Evolutionary conservation across 169 alveolate genomes (phyloP).

Genomic region (Amoebophrya sp.): DNA sequence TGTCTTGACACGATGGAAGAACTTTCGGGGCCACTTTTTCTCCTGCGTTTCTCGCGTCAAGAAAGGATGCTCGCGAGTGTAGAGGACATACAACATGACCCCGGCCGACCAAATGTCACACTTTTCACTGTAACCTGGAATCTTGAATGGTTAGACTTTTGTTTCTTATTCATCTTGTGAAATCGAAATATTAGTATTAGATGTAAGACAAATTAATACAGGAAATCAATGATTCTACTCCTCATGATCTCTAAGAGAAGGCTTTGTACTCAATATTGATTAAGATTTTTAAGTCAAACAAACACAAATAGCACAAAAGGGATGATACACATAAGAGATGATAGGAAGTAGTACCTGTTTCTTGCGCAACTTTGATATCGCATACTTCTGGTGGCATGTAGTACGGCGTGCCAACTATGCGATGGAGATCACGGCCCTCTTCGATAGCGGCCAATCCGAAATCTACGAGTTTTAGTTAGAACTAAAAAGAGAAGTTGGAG

Average conservation of each 20-base stretch:
- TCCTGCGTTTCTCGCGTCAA: background rate
- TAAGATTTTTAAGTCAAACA: too few relatives aligned
- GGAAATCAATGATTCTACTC: too few relatives aligned
- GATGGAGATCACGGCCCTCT: background rate
- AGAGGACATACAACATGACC: background rate
- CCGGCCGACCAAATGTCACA: background rate
- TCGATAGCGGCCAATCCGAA: constrained; percentile 7
- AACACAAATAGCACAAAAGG: too few relatives aligned
- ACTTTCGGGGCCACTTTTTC: background rate
- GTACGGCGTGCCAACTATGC: constrained; percentile 12
- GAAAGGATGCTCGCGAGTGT: background rate
- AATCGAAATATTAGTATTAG: too few relatives aligned
- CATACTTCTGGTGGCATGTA: background rate
- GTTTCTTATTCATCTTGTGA: too few relatives aligned
- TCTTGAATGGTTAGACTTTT: too few relatives aligned
- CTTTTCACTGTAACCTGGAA: background rate
- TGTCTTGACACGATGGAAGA: background rate
- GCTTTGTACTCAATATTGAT: too few relatives aligned
- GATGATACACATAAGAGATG: too few relatives aligned
- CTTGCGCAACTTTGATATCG: background rate
- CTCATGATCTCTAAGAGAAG: too few relatives aligned
- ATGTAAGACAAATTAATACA: too few relatives aligned
- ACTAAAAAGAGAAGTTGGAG: too few relatives aligned
- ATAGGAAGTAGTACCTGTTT: too few relatives aligned
- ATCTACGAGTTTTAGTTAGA: background rate